A percentile compares a stretch with the other conserved stretches of the same genome.
Conservation (phyloP, 345 rosid genomes). For the Melaleuca alternifolia region DNA sequence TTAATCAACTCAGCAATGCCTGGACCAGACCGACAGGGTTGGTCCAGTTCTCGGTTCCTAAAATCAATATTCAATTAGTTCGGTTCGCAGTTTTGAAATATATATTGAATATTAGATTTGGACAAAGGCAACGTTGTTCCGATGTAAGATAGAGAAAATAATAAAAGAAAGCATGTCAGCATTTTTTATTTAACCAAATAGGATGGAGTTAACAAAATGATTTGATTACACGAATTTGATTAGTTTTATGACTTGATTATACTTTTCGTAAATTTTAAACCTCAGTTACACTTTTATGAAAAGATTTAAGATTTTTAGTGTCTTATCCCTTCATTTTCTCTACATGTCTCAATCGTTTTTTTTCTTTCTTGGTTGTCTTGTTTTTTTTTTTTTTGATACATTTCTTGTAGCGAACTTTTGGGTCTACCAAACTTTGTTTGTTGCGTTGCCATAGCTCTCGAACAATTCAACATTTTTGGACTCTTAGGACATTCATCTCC, state of each 20-base stretch:
- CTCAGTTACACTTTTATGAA: not conserved
- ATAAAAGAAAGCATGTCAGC: not conserved
- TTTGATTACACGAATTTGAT: not conserved
- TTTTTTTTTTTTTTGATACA: not conserved
- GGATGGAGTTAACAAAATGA: not conserved
- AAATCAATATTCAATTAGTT: too few relatives aligned
- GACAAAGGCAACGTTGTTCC: not conserved
- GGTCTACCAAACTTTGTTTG: not conserved
- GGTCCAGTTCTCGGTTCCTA: too few relatives aligned
- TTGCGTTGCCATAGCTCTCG: not conserved
- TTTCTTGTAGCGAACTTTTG: not conserved
- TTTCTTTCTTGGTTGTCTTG: not conserved
- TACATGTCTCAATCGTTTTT: not conserved
- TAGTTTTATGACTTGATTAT: too few relatives aligned
- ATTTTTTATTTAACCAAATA: not conserved
- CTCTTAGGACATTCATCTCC: not conserved
- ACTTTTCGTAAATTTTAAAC: not conserved
- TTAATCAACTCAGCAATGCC: too few relatives aligned
- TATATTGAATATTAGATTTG: not conserved
- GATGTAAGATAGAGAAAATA: not conserved
- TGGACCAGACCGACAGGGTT: too few relatives aligned
- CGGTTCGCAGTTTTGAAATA: too few relatives aligned
- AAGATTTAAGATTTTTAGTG: not conserved
- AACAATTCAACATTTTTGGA: not conserved
- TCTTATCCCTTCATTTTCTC: not conserved